These are phyloP conservation scores for Cercospora nicotianae DNA, from an alignment of 2,329 filamentous ascomycete genomes.

Conservation along the genomic window DNA sequence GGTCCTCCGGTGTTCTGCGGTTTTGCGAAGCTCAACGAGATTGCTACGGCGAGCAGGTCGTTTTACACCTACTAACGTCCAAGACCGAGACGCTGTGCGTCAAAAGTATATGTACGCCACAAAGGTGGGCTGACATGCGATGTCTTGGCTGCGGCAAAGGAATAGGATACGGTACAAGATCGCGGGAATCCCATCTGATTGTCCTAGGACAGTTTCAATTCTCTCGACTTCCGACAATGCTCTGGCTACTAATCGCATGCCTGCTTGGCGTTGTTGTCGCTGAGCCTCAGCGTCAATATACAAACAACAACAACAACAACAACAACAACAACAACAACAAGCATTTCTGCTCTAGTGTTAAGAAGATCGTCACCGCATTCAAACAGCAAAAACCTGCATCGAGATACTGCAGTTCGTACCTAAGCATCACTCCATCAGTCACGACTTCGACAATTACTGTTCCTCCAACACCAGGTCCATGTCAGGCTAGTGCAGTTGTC, in stretches of 20 bases:
- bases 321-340: neutral
- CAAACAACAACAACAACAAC: neutral
- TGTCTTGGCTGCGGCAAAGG: neutral
- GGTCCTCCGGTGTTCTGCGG: too few species aligned
- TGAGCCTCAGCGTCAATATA: neutral
- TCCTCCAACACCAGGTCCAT: neutral
- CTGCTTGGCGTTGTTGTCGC: neutral
- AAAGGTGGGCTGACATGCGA: neutral
- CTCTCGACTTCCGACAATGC: neutral
- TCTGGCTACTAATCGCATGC: neutral
- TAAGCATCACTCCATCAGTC: neutral
- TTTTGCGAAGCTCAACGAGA: neutral
- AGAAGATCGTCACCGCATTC: neutral
- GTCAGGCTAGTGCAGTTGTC: neutral
- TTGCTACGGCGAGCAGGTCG: neutral
- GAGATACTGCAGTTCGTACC: neutral
- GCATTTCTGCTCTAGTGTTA: neutral
- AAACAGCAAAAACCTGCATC: neutral
- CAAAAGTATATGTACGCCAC: neutral
- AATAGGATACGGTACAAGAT: neutral
- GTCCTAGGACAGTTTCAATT: neutral
- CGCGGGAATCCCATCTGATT: neutral
- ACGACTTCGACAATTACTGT: neutral
- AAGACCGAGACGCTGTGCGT: neutral
- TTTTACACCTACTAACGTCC: neutral